Conservation (phyloP, 176 grass and related monocot species). For the Oryza meridionalis region DNA sequence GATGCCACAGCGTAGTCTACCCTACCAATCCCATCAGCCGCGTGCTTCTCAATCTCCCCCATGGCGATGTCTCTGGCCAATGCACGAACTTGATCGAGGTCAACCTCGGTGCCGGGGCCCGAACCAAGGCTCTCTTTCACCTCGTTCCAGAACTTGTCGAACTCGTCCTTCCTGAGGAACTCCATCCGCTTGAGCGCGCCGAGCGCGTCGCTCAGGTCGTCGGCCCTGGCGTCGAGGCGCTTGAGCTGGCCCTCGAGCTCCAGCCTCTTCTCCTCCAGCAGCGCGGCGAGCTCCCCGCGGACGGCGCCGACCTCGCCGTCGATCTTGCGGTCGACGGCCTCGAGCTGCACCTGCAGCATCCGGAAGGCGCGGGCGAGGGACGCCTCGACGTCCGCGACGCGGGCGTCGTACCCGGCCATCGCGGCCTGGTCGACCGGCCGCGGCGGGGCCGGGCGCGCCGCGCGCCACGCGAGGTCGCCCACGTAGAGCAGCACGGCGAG, state of each 20-base stretch:
- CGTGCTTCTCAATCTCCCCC: constrained; percentile 88
- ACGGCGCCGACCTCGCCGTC: constrained; percentile 51
- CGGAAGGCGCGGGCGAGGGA: constrained; percentile 58
- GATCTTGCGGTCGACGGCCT: constrained; percentile 86
- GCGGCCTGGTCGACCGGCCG: constrained; percentile 25
- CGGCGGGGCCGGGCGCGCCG: constrained; percentile 24
- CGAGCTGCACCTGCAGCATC: constrained; percentile 79
- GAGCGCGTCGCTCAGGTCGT: constrained; percentile 59
- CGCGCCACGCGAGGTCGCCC: constrained; percentile 53
- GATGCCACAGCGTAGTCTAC: constrained; percentile 80
- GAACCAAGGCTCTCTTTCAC: constrained; percentile 45
- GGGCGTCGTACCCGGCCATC: constrained; percentile 45
- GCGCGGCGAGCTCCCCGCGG: constrained; percentile 42
- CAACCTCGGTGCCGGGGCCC: constrained; percentile 23
- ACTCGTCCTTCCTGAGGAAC: constrained; percentile 64
- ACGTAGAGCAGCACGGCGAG: constrained; percentile 55
- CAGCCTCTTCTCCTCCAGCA: constrained; percentile 65
- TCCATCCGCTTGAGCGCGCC: constrained; percentile 53
- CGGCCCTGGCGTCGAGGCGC: constrained; percentile 49
- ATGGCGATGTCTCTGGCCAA: constrained; percentile 77
- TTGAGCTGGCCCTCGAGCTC: constrained; percentile 51
- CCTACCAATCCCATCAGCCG: constrained; percentile 88
- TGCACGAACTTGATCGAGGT: constrained; percentile 67
- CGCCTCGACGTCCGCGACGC: constrained; percentile 67
- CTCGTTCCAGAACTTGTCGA: constrained; percentile 64